Conservation (phyloP, 2,329 filamentous ascomycete genomes). For the Pseudodiploospora longispora region DNA sequence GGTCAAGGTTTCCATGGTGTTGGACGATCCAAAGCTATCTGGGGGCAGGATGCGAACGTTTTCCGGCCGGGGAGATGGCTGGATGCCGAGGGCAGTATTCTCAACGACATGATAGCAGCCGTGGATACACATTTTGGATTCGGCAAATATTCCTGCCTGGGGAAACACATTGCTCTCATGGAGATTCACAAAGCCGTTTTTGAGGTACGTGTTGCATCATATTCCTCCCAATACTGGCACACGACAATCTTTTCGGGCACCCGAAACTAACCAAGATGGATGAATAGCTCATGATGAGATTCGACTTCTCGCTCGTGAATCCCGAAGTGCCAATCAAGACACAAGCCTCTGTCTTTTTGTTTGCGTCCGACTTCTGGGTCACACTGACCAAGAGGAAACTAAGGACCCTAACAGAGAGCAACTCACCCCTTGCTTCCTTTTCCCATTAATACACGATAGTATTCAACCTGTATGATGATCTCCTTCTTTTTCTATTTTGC, state of each 20-base stretch:
- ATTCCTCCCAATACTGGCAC: neutral
- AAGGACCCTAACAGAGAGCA: neutral
- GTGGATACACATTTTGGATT: constrained; percentile 37
- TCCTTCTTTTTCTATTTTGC: too few species aligned
- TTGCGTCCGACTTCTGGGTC: constrained; percentile 28
- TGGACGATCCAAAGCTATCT: constrained; percentile 38
- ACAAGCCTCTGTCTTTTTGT: constrained; percentile 25
- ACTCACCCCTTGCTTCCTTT: too few species aligned
- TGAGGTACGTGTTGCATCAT: constrained; percentile 28
- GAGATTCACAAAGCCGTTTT: constrained; percentile 40
- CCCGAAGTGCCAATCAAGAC: constrained; percentile 24
- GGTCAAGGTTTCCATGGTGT: constrained; percentile 49
- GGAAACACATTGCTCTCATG: constrained; percentile 39
- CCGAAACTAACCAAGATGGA: neutral
- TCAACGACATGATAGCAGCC: constrained; percentile 26
- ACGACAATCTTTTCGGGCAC: neutral
- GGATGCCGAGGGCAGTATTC: constrained; percentile 21
- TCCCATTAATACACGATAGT: too few species aligned
- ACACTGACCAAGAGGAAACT: constrained; percentile 17
- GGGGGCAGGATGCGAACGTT: constrained; percentile 42
- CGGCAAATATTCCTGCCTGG: constrained; percentile 37
- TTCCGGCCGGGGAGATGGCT: constrained; percentile 50
- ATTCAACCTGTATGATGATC: too few species aligned
- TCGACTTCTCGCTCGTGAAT: constrained; percentile 26
- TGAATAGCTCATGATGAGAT: constrained; percentile 22